These are phyloP conservation scores for Malassezia japonica DNA, from an alignment of 1,284 basidiomycete species.

Conservation along the genomic window DNA sequence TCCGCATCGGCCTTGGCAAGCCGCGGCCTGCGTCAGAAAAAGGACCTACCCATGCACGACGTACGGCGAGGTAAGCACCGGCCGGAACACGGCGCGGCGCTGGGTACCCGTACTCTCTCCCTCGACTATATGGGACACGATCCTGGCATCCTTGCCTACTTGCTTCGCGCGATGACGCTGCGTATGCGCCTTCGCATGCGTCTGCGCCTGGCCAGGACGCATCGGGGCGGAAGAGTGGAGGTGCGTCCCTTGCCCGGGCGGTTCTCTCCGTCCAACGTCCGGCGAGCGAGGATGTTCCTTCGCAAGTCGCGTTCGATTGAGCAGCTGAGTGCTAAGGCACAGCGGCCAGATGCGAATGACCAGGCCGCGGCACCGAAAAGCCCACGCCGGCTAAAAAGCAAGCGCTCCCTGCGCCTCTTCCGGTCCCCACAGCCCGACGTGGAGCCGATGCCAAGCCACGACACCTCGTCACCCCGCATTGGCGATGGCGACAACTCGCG, in stretches of 20 bases:
- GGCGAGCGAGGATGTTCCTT: slow-evolving; percentile 6
- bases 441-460: not conserved
- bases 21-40: slow-evolving; percentile 6
- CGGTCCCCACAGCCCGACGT: not conserved
- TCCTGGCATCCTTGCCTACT: slow-evolving; percentile 10
- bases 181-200: slow-evolving; percentile 11
- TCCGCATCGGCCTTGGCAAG: slow-evolving; percentile 15
- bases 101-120: not conserved
- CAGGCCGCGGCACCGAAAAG: not conserved
- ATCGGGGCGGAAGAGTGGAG: slow-evolving; percentile 2
- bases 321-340: not conserved
- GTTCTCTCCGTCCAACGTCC: not conserved
- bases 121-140: not conserved
- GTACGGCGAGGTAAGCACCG: slow-evolving; percentile 18
- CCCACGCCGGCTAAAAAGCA: not conserved
- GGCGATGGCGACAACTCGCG: no score
- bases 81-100: slow-evolving; percentile 15
- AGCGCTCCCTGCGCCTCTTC: slow-evolving; percentile 12
- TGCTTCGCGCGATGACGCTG: slow-evolving; percentile 13
- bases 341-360: no score
- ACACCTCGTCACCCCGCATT: not conserved
- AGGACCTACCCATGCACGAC: slow-evolving; percentile 12
- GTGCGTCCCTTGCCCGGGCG: not conserved
- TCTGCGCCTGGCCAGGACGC: not conserved
- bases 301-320: slow-evolving; percentile 15